Conservation (phyloP, 2,329 filamentous ascomycete genomes). For the Stachybotrys elegans region DNA sequence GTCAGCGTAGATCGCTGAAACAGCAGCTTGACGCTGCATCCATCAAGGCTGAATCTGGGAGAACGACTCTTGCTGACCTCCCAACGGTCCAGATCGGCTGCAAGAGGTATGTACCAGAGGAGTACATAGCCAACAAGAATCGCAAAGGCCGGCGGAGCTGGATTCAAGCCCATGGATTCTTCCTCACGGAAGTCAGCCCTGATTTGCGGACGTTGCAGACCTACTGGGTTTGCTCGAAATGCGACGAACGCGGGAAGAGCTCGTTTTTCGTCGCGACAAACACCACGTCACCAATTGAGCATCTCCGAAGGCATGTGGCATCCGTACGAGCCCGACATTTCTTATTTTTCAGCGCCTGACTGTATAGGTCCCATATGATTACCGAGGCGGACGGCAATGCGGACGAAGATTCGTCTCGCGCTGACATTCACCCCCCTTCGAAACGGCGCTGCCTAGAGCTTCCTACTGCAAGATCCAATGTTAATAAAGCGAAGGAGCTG, state of each 20-base stretch:
- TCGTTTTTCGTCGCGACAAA: conserved; percentile 2
- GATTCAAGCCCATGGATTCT: conserved; percentile 1
- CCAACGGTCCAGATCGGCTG: conserved; percentile 2
- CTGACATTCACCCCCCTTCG: conserved; percentile 2
- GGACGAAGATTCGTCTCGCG: conserved; percentile 2
- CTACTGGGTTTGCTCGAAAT: conserved; percentile 2
- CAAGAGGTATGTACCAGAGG: conserved; percentile 1
- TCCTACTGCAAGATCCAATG: conserved; percentile 2
- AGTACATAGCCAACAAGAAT: conserved; percentile 2
- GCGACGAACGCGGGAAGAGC: conserved; percentile 1
- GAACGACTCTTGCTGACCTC: conserved; percentile 1
- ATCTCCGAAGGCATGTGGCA: conserved; percentile 1
- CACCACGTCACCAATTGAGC: conserved; percentile 1
- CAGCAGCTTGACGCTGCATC: conserved; percentile 3
- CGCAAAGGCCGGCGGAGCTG: conserved; percentile 1
- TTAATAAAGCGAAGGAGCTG: conserved; percentile 2
- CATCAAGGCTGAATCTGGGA: conserved; percentile 1
- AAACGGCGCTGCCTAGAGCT: conserved; percentile 1
- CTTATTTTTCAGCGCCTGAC: not conserved
- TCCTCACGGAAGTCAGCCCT: not conserved
- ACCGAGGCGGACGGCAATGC: conserved; percentile 2
- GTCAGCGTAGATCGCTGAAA: conserved; percentile 1
- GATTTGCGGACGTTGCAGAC: conserved; percentile 3
- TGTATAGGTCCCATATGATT: conserved; percentile 1
- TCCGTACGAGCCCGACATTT: conserved; percentile 1